phyloP scores from a whole-genome alignment of 2,329 filamentous ascomycete genomes.

The Pseudodiploospora longispora region DNA sequence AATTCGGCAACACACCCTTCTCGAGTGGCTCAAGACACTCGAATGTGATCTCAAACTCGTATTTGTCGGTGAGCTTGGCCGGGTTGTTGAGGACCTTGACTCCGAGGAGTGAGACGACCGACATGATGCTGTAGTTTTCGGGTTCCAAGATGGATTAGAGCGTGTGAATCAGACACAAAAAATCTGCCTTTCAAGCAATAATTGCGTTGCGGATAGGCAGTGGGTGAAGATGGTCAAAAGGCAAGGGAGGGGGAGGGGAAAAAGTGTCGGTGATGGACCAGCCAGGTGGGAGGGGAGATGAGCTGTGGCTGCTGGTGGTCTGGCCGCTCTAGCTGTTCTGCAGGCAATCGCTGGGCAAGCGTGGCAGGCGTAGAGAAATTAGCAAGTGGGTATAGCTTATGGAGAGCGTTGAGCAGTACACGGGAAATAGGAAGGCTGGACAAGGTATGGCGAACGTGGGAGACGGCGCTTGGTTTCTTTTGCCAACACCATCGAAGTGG shows the following conservation, averaged over 20 bases:
- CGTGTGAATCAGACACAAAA: background rate
- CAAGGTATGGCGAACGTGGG: no score
- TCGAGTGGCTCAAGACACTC: slow-evolving; percentile 92
- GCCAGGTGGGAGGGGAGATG: no score
- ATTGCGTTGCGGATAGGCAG: background rate
- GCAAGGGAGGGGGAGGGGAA: slow-evolving; percentile 5
- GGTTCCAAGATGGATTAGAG: background rate
- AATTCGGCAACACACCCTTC: slow-evolving; percentile 55
- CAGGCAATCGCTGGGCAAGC: no score
- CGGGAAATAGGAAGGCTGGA: no score
- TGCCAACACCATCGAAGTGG: no score
- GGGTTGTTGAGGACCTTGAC: slow-evolving; percentile 97
- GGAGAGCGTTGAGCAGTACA: no score
- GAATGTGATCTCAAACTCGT: slow-evolving; percentile 98
- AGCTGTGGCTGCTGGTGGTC: no score
- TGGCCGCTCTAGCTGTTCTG: no score
- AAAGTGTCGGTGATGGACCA: slow-evolving; percentile 1
- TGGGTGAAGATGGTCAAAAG: background rate
- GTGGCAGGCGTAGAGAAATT: no score
- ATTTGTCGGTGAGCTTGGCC: slow-evolving; percentile 83
- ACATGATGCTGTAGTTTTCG: slow-evolving; percentile 51
- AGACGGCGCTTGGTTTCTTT: no score
- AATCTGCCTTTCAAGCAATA: no score
- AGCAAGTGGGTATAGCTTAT: no score
- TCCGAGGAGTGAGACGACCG: slow-evolving; percentile 89